Evolutionary conservation across 441 rosid genomes (phyloP).

Genomic region (Raphanus hybrid): DNA sequence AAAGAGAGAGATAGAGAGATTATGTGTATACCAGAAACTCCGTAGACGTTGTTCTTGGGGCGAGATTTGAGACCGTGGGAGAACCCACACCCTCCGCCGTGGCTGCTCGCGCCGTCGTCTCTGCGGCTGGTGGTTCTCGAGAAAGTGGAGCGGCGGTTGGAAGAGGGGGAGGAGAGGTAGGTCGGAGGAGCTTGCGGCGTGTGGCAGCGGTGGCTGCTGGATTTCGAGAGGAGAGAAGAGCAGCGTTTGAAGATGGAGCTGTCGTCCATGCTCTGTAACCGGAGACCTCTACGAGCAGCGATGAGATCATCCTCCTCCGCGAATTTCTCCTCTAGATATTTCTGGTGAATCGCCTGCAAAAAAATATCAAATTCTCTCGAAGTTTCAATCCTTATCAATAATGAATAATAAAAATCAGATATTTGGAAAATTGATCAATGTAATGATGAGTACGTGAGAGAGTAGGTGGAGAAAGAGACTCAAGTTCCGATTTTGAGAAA

Average conservation of each 20-base stretch:
- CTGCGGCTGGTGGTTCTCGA: constrained; percentile 44
- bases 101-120: constrained; percentile 31
- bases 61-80: constrained; percentile 38
- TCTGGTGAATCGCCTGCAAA: constrained; percentile 23
- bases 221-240: constrained; percentile 46
- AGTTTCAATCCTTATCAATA: no score
- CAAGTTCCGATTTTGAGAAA: no score
- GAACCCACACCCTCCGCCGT: constrained; percentile 16
- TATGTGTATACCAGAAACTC: no score
- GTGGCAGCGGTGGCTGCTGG: constrained; percentile 53
- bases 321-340: constrained; percentile 39
- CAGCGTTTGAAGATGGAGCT: constrained; percentile 46
- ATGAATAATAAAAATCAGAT: not conserved
- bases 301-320: constrained; percentile 43
- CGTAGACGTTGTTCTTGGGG: not conserved
- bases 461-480: no score
- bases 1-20: no score
- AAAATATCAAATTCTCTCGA: not conserved
- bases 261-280: constrained; percentile 52
- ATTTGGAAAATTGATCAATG: not conserved
- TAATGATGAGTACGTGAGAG: no score
- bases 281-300: constrained; percentile 34
- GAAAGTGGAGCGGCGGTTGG: constrained; percentile 22
- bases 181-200: constrained; percentile 61
- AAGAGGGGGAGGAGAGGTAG: constrained; percentile 44